Conservation (phyloP, 2,329 filamentous ascomycete genomes). For the Orbilia javanica region DNA sequence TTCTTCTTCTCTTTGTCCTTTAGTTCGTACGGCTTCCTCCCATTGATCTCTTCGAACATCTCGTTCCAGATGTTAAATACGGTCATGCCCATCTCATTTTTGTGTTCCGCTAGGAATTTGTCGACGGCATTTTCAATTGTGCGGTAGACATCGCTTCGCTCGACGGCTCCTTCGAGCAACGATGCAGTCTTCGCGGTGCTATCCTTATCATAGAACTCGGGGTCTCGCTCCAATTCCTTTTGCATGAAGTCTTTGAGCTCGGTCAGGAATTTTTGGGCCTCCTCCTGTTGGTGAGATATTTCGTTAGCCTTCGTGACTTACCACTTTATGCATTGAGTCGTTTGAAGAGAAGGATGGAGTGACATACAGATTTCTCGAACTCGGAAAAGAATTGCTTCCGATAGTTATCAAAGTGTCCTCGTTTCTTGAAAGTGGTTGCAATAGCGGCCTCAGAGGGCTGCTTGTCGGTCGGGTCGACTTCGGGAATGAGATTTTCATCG, state of each 20-base stretch:
- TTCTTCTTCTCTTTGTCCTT: constrained; percentile 5
- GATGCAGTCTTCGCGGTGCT: constrained; percentile 74
- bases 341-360: background rate
- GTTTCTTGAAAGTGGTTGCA: constrained; percentile 53
- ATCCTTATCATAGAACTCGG: constrained; percentile 57
- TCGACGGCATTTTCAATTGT: constrained; percentile 60
- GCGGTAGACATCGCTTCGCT: constrained; percentile 78
- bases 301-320: background rate
- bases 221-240: constrained; percentile 51
- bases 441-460: constrained; percentile 44
- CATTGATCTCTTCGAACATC: constrained; percentile 52
- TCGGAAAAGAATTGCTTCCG: constrained; percentile 42
- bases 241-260: constrained; percentile 52
- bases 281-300: constrained; percentile 16
- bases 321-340: background rate
- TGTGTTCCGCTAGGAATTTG: constrained; percentile 65
- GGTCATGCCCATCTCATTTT: constrained; percentile 29
- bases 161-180: constrained; percentile 82
- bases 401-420: constrained; percentile 50
- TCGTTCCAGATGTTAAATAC: constrained; percentile 40
- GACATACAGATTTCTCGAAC: constrained; percentile 55
- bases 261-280: constrained; percentile 34
- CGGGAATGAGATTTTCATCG: constrained; percentile 19
- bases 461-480: constrained; percentile 39
- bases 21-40: constrained; percentile 22